These are phyloP conservation scores for Ogataea polymorpha DNA, from an alignment of 805 yeast genomes.

Conservation along the genomic window DNA sequence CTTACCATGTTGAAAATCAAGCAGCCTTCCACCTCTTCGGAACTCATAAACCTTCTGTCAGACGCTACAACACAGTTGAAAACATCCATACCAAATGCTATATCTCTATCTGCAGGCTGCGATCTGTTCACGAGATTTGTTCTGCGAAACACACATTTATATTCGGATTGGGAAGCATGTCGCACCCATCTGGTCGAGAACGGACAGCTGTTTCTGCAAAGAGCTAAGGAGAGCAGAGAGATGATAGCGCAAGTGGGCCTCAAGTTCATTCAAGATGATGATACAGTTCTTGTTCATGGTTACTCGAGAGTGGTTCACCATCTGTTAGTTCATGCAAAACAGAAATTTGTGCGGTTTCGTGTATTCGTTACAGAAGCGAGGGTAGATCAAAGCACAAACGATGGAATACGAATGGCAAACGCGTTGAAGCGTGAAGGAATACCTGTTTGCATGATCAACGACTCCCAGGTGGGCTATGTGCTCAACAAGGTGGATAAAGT, in stretches of 20 bases:
- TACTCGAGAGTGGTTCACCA: conserved; percentile 86
- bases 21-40: conserved; percentile 92
- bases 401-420: conserved; percentile 74
- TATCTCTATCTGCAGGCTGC: conserved; percentile 95
- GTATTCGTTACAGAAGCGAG: conserved; percentile 93
- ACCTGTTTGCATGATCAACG: conserved; percentile 86
- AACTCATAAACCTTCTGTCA: conserved; percentile 76
- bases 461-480: conserved; percentile 90
- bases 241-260: conserved; percentile 85
- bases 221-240: conserved; percentile 87
- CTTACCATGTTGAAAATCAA: conserved; percentile 78
- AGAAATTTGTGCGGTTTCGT: conserved; percentile 76
- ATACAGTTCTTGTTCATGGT: conserved; percentile 85
- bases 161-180: conserved; percentile 94
- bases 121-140: conserved; percentile 94
- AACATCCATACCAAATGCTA: conserved; percentile 79
- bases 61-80: conserved; percentile 75
- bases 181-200: conserved; percentile 84
- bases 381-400: conserved; percentile 72
- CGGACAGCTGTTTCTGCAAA: conserved; percentile 84
- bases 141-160: conserved; percentile 78
- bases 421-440: conserved; percentile 66
- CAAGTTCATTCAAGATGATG: conserved; percentile 91
- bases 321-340: conserved; percentile 70
- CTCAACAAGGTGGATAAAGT: conserved; percentile 90